Evolutionary conservation across 805 yeast genomes (phyloP), one percentile per base, ranked within the genome.

Genomic region (Lipomyces anomalus): DNA sequence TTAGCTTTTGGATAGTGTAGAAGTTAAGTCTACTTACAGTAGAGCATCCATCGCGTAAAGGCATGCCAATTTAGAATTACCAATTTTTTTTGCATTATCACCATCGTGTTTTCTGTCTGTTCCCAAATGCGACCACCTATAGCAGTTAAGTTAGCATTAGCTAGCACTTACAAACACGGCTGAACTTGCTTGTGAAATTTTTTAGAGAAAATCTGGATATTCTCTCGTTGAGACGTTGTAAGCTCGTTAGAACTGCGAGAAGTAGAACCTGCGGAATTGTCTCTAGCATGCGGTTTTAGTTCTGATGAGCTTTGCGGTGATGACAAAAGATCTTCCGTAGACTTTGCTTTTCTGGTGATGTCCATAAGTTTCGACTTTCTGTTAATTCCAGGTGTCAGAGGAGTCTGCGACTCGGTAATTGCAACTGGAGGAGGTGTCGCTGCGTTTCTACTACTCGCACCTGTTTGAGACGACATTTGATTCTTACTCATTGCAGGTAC

Each of bases 101-200:
- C 70, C 60, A 34, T 63, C 66, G 55, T 68, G 72, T 49, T 71
- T 70, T 46, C 66, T 61, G 5, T 55, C 51, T 5, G 68, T 59
- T 1, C 73, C 72, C 13, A 58, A 48, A 17, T 59, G 59, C 18
- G 63, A 52, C 75, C 75, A 72, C 9, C n/a, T n/a, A n/a, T n/a
- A n/a, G n/a, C n/a, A n/a, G n/a, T n/a, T n/a, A n/a, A n/a, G n/a
- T n/a, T n/a, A n/a, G n/a, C n/a, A n/a, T n/a, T n/a, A n/a, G n/a
- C n/a, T n/a, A n/a, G n/a, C n/a, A n/a, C n/a, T n/a, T n/a, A n/a
- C n/a, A n/a, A n/a, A n/a, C n/a, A n/a, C n/a, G n/a, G n/a, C n/a
- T n/a, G n/a, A n/a, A n/a, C n/a, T n/a, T n/a, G n/a, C n/a, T 57
- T 50, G 26, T 50, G 51, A 4, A 33, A 33, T 32, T 52, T 52